A percentile compares a stretch with the other conserved stretches of the same genome.
Conservation (phyloP, 495 filamentous ascomycete species). For the Xylaria palmicola region DNA sequence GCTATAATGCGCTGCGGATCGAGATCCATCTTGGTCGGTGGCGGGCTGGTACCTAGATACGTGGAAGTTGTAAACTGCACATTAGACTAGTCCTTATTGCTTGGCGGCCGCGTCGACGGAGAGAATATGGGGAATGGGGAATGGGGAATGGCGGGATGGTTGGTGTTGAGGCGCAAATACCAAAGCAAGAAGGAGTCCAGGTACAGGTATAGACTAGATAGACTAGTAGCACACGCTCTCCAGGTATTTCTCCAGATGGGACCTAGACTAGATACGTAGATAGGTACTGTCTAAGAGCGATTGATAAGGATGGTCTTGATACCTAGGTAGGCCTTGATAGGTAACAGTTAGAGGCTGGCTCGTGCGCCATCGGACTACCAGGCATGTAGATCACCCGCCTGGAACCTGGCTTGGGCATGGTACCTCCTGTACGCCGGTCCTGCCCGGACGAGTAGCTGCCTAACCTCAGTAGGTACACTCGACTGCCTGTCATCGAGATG, state of each 20-base stretch:
- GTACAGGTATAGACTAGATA: too few species aligned
- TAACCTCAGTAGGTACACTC: too few species aligned
- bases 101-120: background rate
- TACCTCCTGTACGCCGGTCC: too few species aligned
- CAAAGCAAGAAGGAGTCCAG: too few species aligned
- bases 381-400: background rate
- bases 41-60: background rate
- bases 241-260: too few species aligned
- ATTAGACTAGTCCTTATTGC: background rate
- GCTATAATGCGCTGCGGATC: constrained; percentile 52
- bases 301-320: too few species aligned
- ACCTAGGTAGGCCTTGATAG: too few species aligned
- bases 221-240: too few species aligned
- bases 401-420: background rate
- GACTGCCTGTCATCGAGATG: too few species aligned
- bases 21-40: constrained; percentile 22
- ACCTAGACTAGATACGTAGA: too few species aligned
- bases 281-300: too few species aligned
- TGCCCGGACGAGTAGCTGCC: too few species aligned
- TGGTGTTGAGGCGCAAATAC: constrained; percentile 3
- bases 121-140: background rate
- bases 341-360: background rate
- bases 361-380: background rate
- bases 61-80: background rate
- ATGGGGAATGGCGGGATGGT: background rate